Evolutionary conservation across 1,139 yeast species (phyloP).

Genomic region (Geotrichum siamense): DNA sequence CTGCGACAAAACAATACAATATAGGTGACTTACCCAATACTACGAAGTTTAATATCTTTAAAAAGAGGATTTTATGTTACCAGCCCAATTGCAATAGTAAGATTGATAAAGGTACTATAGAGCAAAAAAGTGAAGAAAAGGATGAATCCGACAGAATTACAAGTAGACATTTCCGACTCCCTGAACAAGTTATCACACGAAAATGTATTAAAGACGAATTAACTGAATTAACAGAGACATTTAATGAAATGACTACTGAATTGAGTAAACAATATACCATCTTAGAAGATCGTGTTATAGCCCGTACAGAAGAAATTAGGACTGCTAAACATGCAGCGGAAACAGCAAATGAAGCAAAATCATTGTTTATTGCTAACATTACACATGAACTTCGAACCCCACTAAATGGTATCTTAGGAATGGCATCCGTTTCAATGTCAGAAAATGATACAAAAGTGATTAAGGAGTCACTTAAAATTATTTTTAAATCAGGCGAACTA

Average conservation of each 20-base stretch:
- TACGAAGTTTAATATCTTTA: not conserved
- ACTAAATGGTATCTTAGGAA: constrained; percentile 83
- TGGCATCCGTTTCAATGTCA: constrained; percentile 90
- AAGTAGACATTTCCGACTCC: constrained; percentile 24
- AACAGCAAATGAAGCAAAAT: constrained; percentile 87
- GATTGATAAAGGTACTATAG: not conserved
- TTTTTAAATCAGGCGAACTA: constrained; percentile 81
- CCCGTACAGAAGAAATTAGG: constrained; percentile 82
- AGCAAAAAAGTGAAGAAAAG: not conserved
- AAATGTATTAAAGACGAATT: constrained; percentile 64
- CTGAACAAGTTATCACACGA: constrained; percentile 30
- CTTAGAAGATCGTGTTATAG: constrained; percentile 81
- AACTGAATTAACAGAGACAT: constrained; percentile 82
- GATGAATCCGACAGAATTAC: not conserved
- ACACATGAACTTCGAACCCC: constrained; percentile 92
- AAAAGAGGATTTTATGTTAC: not conserved
- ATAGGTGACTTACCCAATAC: not conserved
- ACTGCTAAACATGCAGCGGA: constrained; percentile 36
- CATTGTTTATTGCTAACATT: constrained; percentile 87
- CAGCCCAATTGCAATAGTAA: not conserved
- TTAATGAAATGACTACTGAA: constrained; percentile 89
- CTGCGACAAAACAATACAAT: constrained; percentile 65
- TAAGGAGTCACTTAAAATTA: constrained; percentile 62
- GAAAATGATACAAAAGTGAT: constrained; percentile 61
- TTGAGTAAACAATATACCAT: constrained; percentile 76